Evolutionary conservation across 805 yeast species (phyloP), one percentile per base, ranked within the genome.

Genomic region (Candida jianshihensis): DNA sequence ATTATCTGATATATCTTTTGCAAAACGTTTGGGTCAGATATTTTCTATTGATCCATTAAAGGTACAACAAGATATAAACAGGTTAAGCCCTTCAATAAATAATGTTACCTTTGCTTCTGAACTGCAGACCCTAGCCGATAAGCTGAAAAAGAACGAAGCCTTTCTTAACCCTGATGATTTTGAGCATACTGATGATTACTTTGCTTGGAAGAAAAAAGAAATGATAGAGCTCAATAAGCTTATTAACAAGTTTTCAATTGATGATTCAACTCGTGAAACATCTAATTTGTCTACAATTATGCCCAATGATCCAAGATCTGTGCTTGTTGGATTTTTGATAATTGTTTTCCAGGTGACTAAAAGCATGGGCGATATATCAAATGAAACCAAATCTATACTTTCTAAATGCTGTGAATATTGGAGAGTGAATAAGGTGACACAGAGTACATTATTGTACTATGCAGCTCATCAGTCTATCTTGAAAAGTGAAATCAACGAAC

Each of bases 61-160:
- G 35, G 39, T 83, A 10, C 87, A 81, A 48, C 69, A 65, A 28
- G 85, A 78, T 48, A 55, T 80, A 2, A 54, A 63, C 29, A 57
- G 57, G 20, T 51, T 63, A n/a, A n/a, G n/a, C n/a, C n/a, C n/a
- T n/a, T n/a, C n/a, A n/a, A n/a, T n/a, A n/a, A n/a, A n/a, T n/a
- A n/a, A n/a, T n/a, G n/a, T n/a, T n/a, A n/a, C n/a, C n/a, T 47
- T 61, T 2, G 56, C 64, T 33, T 40, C 49, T 8, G 71, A 66
- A 32, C 34, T 65, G 26, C 37, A 40, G 3, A 16, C 27, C 6
- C 30, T 39, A 7, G 35, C 40, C 24, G 30, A 31, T 1, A 14
- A 7, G 11, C 30, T 53, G 6, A 40, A 47, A 11, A 49, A 50
- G 12, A 56, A 59, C 27, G 53, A 53, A 16, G 55, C 61, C 12